These are phyloP conservation scores for Hawksworthiomyces lignivorus DNA, from an alignment of 2,329 filamentous ascomycete species.

Conservation along the genomic window DNA sequence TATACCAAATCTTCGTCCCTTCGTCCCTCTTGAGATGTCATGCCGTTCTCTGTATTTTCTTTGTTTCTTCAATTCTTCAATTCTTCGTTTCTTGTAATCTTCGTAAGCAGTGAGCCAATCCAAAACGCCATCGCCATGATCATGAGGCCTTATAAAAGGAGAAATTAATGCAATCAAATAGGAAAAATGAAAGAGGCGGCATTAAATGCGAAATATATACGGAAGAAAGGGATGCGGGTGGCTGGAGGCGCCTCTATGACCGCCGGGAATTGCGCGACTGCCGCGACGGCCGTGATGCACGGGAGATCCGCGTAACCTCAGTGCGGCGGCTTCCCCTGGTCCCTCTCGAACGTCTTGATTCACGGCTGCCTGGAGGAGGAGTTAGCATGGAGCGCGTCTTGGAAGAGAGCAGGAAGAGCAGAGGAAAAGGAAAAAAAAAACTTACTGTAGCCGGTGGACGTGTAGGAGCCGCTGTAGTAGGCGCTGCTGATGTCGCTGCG, in stretches of 20 bases:
- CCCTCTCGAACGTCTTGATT: conserved; percentile 16
- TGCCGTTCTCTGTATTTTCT: no score
- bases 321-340: conserved; percentile 19
- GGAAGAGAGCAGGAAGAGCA: neutral
- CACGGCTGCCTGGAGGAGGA: conserved; percentile 31
- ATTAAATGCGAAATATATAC: neutral
- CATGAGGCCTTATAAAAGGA: no score
- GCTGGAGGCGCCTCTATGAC: no score
- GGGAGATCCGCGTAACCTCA: conserved; percentile 21
- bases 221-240: conserved; percentile 2
- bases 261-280: conserved; percentile 2
- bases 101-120: no score
- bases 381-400: conserved; percentile 13
- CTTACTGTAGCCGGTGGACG: conserved; percentile 45
- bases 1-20: no score
- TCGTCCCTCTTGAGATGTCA: no score
- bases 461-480: conserved; percentile 48
- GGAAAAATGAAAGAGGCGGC: neutral
- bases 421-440: conserved; percentile 19
- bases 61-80: no score
- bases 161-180: neutral
- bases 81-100: no score
- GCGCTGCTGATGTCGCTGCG: conserved; percentile 41
- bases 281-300: conserved; percentile 13
- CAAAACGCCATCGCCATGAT: conserved; percentile 12